Evolutionary conservation across 805 yeast genomes (phyloP).

Genomic region (Kazachstania kunashirensis): DNA sequence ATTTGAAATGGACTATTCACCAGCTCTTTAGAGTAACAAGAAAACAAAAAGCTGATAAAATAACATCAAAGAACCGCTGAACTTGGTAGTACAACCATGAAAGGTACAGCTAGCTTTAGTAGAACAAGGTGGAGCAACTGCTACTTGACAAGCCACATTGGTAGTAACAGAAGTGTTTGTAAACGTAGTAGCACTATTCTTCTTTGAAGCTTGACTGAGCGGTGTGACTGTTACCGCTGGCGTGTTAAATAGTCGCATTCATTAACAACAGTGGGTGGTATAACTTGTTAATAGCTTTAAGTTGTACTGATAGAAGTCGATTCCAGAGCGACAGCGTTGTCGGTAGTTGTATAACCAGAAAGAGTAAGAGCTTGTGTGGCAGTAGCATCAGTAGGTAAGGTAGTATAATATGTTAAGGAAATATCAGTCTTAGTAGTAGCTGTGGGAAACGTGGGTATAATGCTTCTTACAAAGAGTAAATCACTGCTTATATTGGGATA

Average conservation of each 20-base stretch:
- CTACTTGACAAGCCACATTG: background rate
- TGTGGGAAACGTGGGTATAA: too few species aligned
- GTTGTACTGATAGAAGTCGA: constrained; percentile 1
- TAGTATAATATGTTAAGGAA: constrained; percentile 3
- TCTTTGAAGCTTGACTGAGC: background rate
- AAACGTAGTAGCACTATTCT: background rate
- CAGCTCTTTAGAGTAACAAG: background rate
- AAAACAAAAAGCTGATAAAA: background rate
- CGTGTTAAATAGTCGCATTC: constrained; percentile 1
- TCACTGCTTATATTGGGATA: too few species aligned
- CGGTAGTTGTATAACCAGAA: constrained; percentile 2
- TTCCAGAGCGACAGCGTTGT: constrained; percentile 1
- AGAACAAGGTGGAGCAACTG: background rate
- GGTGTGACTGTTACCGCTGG: background rate
- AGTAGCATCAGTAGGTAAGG: background rate
- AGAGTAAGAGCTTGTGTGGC: background rate
- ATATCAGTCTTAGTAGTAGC: too few species aligned
- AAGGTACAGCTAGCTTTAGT: background rate
- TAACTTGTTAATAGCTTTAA: background rate
- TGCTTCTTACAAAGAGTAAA: too few species aligned
- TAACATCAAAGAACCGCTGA: constrained; percentile 4
- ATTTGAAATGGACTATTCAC: too few species aligned
- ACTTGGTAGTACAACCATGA: constrained; percentile 1
- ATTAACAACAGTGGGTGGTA: constrained; percentile 4
- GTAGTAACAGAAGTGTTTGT: constrained; percentile 1